phyloP scores from a whole-genome alignment of 2,329 filamentous ascomycete genomes.

The Lasiodiplodia hormozganensis region DNA sequence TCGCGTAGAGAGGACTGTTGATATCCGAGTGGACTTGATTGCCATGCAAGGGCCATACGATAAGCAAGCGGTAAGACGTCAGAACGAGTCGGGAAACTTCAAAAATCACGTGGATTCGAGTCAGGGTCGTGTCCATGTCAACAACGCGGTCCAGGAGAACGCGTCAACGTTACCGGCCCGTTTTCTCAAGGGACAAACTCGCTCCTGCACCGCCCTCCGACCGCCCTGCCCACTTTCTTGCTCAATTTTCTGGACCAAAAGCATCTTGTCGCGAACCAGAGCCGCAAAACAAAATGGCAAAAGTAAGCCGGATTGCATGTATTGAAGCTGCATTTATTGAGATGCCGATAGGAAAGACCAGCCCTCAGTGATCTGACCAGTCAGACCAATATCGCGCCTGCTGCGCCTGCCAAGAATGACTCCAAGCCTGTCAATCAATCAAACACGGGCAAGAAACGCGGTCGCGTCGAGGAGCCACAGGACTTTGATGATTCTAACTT shows the following conservation, averaged over 20 bases:
- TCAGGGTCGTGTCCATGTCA: not conserved
- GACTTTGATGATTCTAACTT: conserved; percentile 5
- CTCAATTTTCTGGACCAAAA: not conserved
- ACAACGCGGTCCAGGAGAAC: not conserved
- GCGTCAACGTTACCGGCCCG: not conserved
- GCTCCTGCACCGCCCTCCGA: not conserved
- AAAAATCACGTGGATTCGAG: not conserved
- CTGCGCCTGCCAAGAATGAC: not conserved
- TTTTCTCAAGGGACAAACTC: not conserved
- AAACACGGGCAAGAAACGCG: conserved; percentile 1
- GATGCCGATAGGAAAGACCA: not conserved
- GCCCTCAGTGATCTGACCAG: not conserved
- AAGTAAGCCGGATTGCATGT: not conserved
- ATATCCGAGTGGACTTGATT: no score
- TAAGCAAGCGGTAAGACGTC: not conserved
- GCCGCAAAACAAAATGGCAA: not conserved
- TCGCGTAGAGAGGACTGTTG: no score
- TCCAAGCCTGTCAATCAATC: not conserved
- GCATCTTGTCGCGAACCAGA: not conserved
- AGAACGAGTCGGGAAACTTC: not conserved
- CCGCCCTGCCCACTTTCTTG: not conserved
- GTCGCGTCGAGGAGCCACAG: not conserved
- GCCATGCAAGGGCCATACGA: not conserved
- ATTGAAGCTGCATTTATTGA: not conserved
- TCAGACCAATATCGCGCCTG: not conserved